Evolutionary conservation across 345 rosid species (phyloP), one percentile per base, ranked within the genome.

Genomic region (Pugionium dolabratum): DNA sequence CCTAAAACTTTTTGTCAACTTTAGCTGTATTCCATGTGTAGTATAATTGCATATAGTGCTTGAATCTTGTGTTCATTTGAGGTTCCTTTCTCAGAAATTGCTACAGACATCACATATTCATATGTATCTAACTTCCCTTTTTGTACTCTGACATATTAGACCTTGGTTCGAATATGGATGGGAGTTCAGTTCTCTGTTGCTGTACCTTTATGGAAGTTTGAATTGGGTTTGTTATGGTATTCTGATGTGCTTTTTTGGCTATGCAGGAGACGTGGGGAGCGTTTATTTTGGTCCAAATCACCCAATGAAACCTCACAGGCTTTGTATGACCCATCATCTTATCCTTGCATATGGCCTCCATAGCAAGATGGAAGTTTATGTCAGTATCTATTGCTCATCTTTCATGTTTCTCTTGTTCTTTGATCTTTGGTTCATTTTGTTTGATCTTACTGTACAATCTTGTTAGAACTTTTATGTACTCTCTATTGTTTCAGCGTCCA

Each of bases 291-390:
- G 97, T 8, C 96, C 97, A 0, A 86, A 95, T 71, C 99, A 94
- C 79, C 99, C 97, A 1, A 91, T 91, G 99, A 89, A 91, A 67
- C 99, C 97, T 1, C 97, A 95, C 74, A 78, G 99, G 73, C 91
- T 89, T 47, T 91, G 99, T 65, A 91, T 95, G 97, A 91, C 97
- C 1, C 99, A 91, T 74, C 99, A 95, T 82, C 89, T 95, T 39
- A 91, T 95, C 40, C 99, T 95, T 63, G 76, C 96, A 4, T 95
- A 95, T 65, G 95, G 87, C 1, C 97, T 95, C 41, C 97, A 95
- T 76, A 78, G 72, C 79, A 91, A 89, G 80, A 95, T 95, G 99
- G 96, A 94, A 79, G 76, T 95, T 71, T 91, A 87, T 80, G 97
- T 87, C 10, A 58, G 97, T 81, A 39, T 9, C 58, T 75, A 36